Evolutionary conservation across 257 asterid genomes (phyloP).

Genomic region (Ehretia macrophylla): DNA sequence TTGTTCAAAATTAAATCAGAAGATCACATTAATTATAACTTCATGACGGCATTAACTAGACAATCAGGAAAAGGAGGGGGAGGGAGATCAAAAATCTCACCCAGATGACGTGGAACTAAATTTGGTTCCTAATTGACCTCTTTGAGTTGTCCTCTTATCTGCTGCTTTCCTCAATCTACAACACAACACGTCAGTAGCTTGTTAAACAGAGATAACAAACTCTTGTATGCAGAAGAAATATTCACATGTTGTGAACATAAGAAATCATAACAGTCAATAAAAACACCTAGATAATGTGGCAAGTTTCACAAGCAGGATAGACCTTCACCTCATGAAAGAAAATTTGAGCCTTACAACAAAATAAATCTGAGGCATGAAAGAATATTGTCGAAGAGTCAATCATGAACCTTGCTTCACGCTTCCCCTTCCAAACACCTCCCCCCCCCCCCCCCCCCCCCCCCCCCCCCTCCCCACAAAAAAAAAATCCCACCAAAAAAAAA

Average conservation of each 20-base stretch:
- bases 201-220: neutral
- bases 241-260: no score
- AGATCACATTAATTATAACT: neutral
- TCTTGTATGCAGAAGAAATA: neutral
- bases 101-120: conserved; percentile 34
- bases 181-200: conserved; percentile 7
- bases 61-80: neutral
- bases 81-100: conserved; percentile 29
- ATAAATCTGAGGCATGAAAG: neutral
- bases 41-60: neutral
- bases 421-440: no score
- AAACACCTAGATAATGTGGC: no score
- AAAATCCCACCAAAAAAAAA: neutral
- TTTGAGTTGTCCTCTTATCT: conserved; percentile 35
- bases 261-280: no score
- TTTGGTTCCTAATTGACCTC: conserved; percentile 39
- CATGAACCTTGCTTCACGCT: no score
- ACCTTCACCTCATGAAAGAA: no score
- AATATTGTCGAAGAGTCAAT: neutral
- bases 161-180: conserved; percentile 46
- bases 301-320: no score
- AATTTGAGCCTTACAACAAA: neutral
- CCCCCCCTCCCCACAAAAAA: no score
- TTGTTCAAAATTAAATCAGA: neutral
- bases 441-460: no score